Base-by-base conservation (phyloP, 208 protist species). In the Acanthamoeba comandoni region DNA sequence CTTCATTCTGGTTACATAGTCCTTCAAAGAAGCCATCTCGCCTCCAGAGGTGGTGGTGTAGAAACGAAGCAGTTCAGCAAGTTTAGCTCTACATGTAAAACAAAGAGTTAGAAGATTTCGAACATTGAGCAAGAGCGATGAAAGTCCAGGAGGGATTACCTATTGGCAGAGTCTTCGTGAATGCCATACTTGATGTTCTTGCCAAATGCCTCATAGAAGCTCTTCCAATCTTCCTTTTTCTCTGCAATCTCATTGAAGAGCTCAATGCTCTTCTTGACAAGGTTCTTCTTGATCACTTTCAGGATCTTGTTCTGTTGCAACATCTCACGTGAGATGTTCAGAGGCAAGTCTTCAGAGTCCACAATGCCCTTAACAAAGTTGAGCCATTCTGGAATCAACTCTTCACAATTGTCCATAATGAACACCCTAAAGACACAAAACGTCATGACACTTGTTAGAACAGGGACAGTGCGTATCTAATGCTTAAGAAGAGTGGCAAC, bases 101-200 rank as follows among this genome's bases (percentile, higher is more conserved):
- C 19, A 35, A 2, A 19, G 8, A 4, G 17, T 29, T 4, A 8
- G 17, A 29, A 24, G 22, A 29, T 67, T 12, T 9, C 29, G 15
- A 31, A 0, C 3, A 13, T 17, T 64, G 57, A 64, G 60, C 9
- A 22, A 7, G 5, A 64, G 22, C n/a, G 26, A 70, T 67, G 60
- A 11, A 12, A 13, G 26, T 2, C 35, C 1, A 43, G 35, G 35
- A 43, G 70, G 5, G 17, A 11, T n/a, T 94, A 92, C 55, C 97
- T 88, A 97, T 99, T 99, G 53, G 94, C 88, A 7, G 91, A 92
- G 92, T 99, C 98, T 95, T 99, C 98, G 93, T 99, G 98, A 92
- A 99, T 98, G 93, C 98, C 98, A 4, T 99, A 95, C 96, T 99
- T 99, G 69, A 99, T 62, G 97, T 99, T 98, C 96, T 98, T 99